A percentile compares a stretch with the other conserved stretches of the same genome.
phyloP scores from a whole-genome alignment of 805 yeast genomes.

The Pichia cabralensis region DNA sequence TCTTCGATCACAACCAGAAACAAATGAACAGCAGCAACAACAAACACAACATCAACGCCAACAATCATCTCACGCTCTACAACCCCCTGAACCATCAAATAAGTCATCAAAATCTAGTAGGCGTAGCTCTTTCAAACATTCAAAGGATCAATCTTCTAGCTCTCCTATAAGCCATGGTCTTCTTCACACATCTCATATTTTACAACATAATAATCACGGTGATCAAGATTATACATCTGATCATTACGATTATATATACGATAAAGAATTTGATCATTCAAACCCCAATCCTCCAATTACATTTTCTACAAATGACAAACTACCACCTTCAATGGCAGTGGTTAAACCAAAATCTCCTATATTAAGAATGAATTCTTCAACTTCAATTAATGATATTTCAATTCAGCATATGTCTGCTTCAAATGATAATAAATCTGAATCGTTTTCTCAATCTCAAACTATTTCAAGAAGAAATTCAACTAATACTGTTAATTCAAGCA shows the following conservation, averaged over 20 bases:
- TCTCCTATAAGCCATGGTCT: too few species aligned
- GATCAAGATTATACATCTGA: conserved; percentile 7
- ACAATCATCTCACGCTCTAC: not conserved
- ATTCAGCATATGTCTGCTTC: conserved; percentile 10
- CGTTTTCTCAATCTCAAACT: conserved; percentile 5
- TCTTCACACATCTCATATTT: too few species aligned
- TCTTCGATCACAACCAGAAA: too few species aligned
- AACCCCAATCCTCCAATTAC: not conserved
- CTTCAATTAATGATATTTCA: conserved; percentile 17
- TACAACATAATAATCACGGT: too few species aligned
- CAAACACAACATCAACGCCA: not conserved
- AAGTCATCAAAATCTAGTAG: conserved; percentile 3
- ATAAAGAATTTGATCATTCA: conserved; percentile 5
- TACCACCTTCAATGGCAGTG: conserved; percentile 27
- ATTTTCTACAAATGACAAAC: conserved; percentile 3
- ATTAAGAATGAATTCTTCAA: conserved; percentile 23
- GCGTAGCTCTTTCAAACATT: conserved; percentile 8
- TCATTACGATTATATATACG: conserved; percentile 17
- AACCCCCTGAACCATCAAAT: not conserved
- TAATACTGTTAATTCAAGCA: conserved; percentile 8
- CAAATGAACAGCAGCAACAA: conserved; percentile 11
- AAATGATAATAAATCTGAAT: conserved; percentile 3
- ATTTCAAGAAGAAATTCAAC: conserved; percentile 16
- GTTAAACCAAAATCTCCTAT: conserved; percentile 27
- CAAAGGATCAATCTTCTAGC: too few species aligned